These are phyloP conservation scores for Spathaspora jeffriesii DNA, from an alignment of 1,139 yeast genomes.

Conservation along the genomic window DNA sequence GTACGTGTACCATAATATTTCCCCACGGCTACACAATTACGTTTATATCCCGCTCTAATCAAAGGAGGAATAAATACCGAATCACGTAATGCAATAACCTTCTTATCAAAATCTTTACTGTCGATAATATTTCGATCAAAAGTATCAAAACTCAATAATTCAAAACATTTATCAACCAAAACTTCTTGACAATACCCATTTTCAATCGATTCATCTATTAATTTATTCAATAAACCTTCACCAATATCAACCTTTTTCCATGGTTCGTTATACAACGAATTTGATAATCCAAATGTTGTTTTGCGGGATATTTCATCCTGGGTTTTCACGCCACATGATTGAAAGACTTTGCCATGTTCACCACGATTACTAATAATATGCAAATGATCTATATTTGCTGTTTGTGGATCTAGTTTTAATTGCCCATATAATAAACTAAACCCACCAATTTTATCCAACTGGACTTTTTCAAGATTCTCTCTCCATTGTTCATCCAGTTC, in stretches of 20 bases:
- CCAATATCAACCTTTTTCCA: slow-evolving; percentile 77
- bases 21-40: slow-evolving; percentile 31
- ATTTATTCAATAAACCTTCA: slow-evolving; percentile 35
- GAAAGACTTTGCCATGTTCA: slow-evolving; percentile 35
- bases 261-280: slow-evolving; percentile 60
- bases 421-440: slow-evolving; percentile 79
- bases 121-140: slow-evolving; percentile 27
- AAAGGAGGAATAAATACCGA: slow-evolving; percentile 77
- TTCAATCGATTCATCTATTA: slow-evolving; percentile 30
- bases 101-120: slow-evolving; percentile 22
- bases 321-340: slow-evolving; percentile 8
- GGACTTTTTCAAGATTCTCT: slow-evolving; percentile 26
- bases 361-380: slow-evolving; percentile 56
- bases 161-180: slow-evolving; percentile 54
- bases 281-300: slow-evolving; percentile 58
- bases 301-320: slow-evolving; percentile 14
- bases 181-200: slow-evolving; percentile 31
- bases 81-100: slow-evolving; percentile 47
- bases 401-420: slow-evolving; percentile 24
- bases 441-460: slow-evolving; percentile 68
- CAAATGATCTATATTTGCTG: slow-evolving; percentile 33
- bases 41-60: slow-evolving; percentile 18
- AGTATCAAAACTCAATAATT: slow-evolving; percentile 50
- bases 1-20: slow-evolving; percentile 86
- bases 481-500: slow-evolving; percentile 50